Base-by-base conservation (phyloP, 805 yeast genomes). In the Suhomyces emberorum region DNA sequence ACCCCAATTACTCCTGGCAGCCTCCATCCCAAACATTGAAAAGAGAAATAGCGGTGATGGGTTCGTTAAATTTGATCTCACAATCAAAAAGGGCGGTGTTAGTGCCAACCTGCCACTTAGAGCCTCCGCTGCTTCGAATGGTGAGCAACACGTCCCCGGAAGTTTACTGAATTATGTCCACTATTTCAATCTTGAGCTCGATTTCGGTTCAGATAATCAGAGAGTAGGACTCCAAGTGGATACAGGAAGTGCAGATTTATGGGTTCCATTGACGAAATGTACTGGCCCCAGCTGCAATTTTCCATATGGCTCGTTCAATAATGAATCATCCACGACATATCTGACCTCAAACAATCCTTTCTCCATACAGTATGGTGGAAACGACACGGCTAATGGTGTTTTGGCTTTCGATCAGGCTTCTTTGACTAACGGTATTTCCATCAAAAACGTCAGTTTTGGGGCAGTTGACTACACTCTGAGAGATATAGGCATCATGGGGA, bases 181-280 rank as follows among this genome's bases (percentile, higher is more conserved):
- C n/a, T 23, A 23, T n/a, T 11, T 31, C 15, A 14, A 14, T 11
- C 10, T 16, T 3, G 9, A 10, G 5, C 23, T 31, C 28, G 21
- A 11, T 6, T 16, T 32, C 12, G 34, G 34, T 7, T 32, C 34
- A 8, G 17, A 32, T 16, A 5, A 32, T 1, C 34, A 32, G 12
- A 4, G 20, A 7, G 16, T 32, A 5, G 5, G 15, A 6, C 15
- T 32, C 12, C 29, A 24, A 14, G 16, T 32, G 9, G 34, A 32
- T 23, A 32, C 46, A 4, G 46, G 46, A 7, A 36, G 41, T 21
- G 19, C 46, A 3, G 39, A 37, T 27, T 32, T 39, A 11, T 39
- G 43, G 46, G 31, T 42, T 11, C 39, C 40, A 7, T 30, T 28
- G 25, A 31, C 20, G 4, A 16, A 32, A 14, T 39, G 43, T 26